Conservation (phyloP, 2,329 filamentous ascomycete genomes). For the Cladophialophora psammophila region DNA sequence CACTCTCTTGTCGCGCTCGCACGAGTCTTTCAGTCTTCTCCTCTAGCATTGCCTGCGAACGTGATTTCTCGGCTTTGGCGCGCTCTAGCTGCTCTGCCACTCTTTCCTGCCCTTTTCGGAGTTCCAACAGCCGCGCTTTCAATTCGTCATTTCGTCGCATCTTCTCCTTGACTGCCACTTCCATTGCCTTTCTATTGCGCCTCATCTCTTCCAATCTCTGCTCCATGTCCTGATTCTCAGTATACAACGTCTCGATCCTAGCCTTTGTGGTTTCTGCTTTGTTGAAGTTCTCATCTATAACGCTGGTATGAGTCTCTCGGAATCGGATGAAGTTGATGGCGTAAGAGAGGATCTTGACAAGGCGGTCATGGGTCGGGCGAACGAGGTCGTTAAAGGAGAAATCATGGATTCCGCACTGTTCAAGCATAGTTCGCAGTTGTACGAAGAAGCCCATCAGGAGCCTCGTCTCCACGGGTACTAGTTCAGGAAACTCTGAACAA, state of each 20-base stretch:
- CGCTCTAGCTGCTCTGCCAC: constrained; percentile 84
- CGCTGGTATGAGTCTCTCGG: constrained; percentile 85
- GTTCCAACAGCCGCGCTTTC: constrained; percentile 79
- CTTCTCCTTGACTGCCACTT: constrained; percentile 83
- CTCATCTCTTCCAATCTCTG: constrained; percentile 80
- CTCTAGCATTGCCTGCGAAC: constrained; percentile 69
- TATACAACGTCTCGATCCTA: constrained; percentile 83
- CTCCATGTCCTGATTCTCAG: constrained; percentile 87
- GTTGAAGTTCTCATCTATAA: constrained; percentile 94
- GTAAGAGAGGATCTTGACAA: constrained; percentile 96
- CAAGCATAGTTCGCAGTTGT: constrained; percentile 77
- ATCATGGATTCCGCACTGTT: constrained; percentile 88
- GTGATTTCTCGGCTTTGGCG: constrained; percentile 78
- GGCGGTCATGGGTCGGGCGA: constrained; percentile 84
- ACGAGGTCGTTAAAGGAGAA: constrained; percentile 94
- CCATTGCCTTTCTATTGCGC: constrained; percentile 78
- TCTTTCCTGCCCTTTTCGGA: constrained; percentile 81
- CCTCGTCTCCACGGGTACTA: constrained; percentile 83
- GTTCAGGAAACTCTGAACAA: constrained; percentile 81
- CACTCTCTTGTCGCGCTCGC: constrained; percentile 79
- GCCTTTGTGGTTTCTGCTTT: constrained; percentile 85
- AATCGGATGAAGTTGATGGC: constrained; percentile 99
- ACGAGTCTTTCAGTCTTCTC: constrained; percentile 62
- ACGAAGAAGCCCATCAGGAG: constrained; percentile 97
- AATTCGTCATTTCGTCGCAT: constrained; percentile 84